These are phyloP conservation scores for Pseudozyma tsukubaensis DNA, from an alignment of 1,284 basidiomycete genomes.

Conservation along the genomic window DNA sequence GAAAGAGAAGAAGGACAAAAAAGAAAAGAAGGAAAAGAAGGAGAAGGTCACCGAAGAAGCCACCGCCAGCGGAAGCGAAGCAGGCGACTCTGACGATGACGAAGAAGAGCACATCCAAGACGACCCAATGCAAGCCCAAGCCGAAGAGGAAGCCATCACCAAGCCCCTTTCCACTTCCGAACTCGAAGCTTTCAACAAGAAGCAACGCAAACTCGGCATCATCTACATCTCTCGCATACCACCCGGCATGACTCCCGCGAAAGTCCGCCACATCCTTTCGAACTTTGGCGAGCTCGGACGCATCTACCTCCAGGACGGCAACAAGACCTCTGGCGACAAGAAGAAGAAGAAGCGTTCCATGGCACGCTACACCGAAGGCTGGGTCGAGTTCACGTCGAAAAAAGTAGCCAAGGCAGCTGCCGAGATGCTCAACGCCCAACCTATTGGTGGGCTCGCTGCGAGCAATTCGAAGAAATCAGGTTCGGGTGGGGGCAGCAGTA, in stretches of 20 bases:
- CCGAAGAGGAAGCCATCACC: constrained; percentile 44
- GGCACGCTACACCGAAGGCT: constrained; percentile 91
- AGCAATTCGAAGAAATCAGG: constrained; percentile 49
- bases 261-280: constrained; percentile 80
- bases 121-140: constrained; percentile 37
- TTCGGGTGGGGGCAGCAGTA: constrained; percentile 47
- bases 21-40: constrained; percentile 31
- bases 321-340: constrained; percentile 17
- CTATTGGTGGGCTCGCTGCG: constrained; percentile 74
- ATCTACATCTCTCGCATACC: constrained; percentile 96
- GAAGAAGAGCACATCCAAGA: constrained; percentile 45
- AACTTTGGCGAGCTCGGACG: constrained; percentile 66
- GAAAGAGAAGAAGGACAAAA: constrained; percentile 67
- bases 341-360: constrained; percentile 66
- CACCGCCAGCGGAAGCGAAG: constrained; percentile 2
- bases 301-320: constrained; percentile 64
- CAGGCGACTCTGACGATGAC: constrained; percentile 10
- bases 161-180: constrained; percentile 52
- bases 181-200: constrained; percentile 60
- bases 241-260: constrained; percentile 97
- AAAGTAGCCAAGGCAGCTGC: constrained; percentile 88
- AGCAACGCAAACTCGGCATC: constrained; percentile 74
- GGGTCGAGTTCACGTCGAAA: constrained; percentile 98
- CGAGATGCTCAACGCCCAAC: constrained; percentile 93
- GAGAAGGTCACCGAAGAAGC: constrained; percentile 32